Evolutionary conservation across 768 basidiomycete species (phyloP), one percentile per base, ranked within the genome.

Genomic region (Flagelloscypha sp.): DNA sequence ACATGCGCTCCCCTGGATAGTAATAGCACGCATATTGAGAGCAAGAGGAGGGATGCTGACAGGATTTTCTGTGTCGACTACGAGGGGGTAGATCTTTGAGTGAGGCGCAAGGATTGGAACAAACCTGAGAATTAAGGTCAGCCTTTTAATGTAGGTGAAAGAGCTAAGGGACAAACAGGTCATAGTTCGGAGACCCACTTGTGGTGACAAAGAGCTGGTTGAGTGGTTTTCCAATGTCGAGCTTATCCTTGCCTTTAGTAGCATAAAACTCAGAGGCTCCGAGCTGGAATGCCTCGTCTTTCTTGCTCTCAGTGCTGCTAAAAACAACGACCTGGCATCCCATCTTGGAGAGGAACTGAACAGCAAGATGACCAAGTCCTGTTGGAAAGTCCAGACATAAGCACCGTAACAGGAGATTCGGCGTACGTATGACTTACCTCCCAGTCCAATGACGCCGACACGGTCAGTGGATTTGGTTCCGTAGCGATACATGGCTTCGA

Each of bases 181-280:
- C n/a, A n/a, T 36, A n/a, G n/a, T n/a, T n/a, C n/a, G n/a, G n/a
- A n/a, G n/a, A n/a, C n/a, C n/a, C 31, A 8, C 54, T 49, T 4
- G 57, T 50, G 2, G 62, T 53, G 4, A 63, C 52, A 4, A 64
- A 36, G 12, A 63, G 23, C 16, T 54, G 47, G 30, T 59, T 37
- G 30, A 64, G 34, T 7, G 46, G 48, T 7, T 48, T 48, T 17
- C 46, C 46, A 4, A 53, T 42, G 1, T 57, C 44, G 15, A 64
- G 54, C 7, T 37, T 40, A n/a, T 33, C 46, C 2, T 27, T 40
- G 8, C 48, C 54, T 27, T 38, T 53, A 5, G 55, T 61, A 7
- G 49, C 47, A 24, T 61, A 52, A 36, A 61, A 63, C 35, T 63
- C 62, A 6, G 38, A 47, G 2, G 62, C 62, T 4, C 62, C 62